Base-by-base conservation (phyloP, 1,139 yeast genomes). In the Arxiozyma telluris region DNA sequence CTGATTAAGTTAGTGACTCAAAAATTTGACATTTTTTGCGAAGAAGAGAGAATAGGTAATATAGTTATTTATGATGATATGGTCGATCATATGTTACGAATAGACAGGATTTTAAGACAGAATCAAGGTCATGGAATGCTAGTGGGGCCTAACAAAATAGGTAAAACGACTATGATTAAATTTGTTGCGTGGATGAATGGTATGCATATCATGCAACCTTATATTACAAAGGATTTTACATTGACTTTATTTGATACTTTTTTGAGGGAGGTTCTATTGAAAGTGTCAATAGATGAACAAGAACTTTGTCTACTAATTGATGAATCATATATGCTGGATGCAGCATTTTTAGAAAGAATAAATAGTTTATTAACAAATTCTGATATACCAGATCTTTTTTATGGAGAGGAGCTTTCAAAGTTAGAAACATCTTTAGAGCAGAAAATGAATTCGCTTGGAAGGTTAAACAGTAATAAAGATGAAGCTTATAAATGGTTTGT, bases 141-240 rank as follows among this genome's bases (percentile, higher is more conserved):
- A 50, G 87, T 88, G n/a, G 98, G 98, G 0, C 81, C 88, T 1
- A 79, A 89, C 56, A 81, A 95, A 1, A 81, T 91, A 61, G 98
- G 98, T 1, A 88, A 87, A 68, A 78, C 88, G 0, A 84, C 94
- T 0, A 64, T 90, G 48, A 76, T 88, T 0, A 79, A 83, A 57
- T 91, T 93, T 74, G 96, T 88, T 4, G 82, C 96, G 0, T 93
- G 98, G 98, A 80, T 90, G 73, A 87, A 87, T 65, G 97, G 96
- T 0, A 67, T 88, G 25, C 78, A 76, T 47, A 76, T 82, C 0
- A 71, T 76, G 23, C 89, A 83, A 60, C 75, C 93, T 44, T 74
- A 73, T 46, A 85, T 87, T 0, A 76, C 79, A 41, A 69, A 80
- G 18, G 73, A 73, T 21, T 90, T 82, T 63, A 70, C 78, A 0